Conservation (phyloP, 805 yeast species). For the Pichia nakasei region DNA sequence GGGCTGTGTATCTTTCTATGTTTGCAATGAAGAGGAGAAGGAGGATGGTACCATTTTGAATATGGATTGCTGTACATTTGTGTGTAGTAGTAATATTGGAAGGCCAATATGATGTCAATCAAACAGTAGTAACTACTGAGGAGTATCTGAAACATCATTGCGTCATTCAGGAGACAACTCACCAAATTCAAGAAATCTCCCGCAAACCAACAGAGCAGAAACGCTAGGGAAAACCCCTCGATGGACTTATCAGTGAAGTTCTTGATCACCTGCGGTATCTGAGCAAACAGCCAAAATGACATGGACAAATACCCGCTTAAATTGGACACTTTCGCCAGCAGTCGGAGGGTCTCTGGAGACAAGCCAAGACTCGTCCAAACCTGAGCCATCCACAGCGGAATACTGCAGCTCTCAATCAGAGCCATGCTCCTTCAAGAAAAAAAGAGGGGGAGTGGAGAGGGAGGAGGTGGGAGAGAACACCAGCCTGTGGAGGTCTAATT, state of each 20-base stretch:
- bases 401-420: too few relatives aligned
- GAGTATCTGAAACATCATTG: constrained; percentile 39
- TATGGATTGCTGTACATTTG: constrained; percentile 30
- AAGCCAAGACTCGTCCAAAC: background rate
- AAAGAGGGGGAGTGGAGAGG: too few relatives aligned
- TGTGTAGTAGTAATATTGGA: constrained; percentile 43
- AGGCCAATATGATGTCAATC: constrained; percentile 36
- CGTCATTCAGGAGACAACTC: constrained; percentile 39
- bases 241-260: constrained; percentile 54
- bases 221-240: constrained; percentile 56
- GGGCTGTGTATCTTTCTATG: constrained; percentile 18
- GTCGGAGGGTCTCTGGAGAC: background rate
- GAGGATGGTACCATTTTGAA: constrained; percentile 20
- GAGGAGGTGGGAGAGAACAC: too few relatives aligned
- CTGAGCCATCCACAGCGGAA: too few relatives aligned
- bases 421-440: too few relatives aligned
- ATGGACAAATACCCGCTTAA: constrained; percentile 33
- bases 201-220: constrained; percentile 52
- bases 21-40: constrained; percentile 12
- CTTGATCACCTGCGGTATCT: constrained; percentile 57
- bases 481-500: too few relatives aligned
- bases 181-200: constrained; percentile 53
- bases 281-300: constrained; percentile 64
- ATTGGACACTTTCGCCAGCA: constrained; percentile 16
- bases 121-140: constrained; percentile 41